Base-by-base conservation (phyloP, 1,284 basidiomycete genomes). In the Cerioporus squamosus region DNA sequence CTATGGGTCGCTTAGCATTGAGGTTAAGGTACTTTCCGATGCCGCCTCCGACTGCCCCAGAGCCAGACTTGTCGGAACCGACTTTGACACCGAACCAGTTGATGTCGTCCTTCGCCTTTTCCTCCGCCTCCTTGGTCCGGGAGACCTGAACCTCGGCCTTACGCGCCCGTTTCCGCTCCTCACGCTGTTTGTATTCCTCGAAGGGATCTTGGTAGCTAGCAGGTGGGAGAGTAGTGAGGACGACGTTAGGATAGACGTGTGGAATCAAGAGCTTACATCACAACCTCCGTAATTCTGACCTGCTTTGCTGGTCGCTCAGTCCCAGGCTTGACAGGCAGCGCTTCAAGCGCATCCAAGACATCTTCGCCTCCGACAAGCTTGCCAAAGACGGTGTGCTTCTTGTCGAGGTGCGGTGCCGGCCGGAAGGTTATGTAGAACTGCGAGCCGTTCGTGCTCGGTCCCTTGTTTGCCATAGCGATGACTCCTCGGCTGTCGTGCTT, bases 311-410 rank as follows among this genome's bases (percentile, higher is more conserved):
- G 97, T 55, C 91, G 82, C 63, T 98, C 95, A 0, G 92, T 93
- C 3, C 90, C 92, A 31, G 89, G 84, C 70, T 95, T 92, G 20
- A 89, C 79, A 0, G 93, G 88, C 0, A 95, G 75, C 31, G 85
- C 83, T 73, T 99, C 97, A 38, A 99, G 77, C 9, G 88, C 83
- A 66, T 93, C 85, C 4, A 99, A 78, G 2, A 97, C 90, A 40
- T 95, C 91, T 70, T 97, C 94, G 3, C 96, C 96, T 22, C 96
- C 96, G 0, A 98, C 94, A 5, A 98, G 81, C 67, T 97, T 95
- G 2, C 97, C 97, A 71, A 99, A 99, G 1, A 98, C 96, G 0
- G 96, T 97, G 70, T 97, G 94, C 67, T 95, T 94, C 57, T 85
- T 85, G 71, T 88, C 87, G 12, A 98, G 83, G 72, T 97, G 86